Evolutionary conservation across 345 rosid genomes (phyloP).

Genomic region (Citrus cavaleriei): DNA sequence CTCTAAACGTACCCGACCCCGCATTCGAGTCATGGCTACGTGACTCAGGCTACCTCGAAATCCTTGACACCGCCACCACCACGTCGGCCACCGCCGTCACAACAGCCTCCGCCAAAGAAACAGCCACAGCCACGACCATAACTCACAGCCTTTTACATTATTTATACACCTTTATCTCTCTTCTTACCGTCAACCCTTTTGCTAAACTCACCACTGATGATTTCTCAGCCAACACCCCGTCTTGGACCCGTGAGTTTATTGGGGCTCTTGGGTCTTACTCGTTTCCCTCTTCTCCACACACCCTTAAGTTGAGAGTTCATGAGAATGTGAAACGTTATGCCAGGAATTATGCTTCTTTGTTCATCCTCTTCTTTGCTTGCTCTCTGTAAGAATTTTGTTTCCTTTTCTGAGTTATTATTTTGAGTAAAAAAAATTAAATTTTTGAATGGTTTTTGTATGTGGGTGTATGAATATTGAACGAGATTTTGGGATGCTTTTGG

Average conservation of each 20-base stretch:
- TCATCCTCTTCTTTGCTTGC: slow-evolving; percentile 81
- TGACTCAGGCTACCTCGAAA: slow-evolving; percentile 92
- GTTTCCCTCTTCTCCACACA: slow-evolving; percentile 57
- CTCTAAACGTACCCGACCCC: slow-evolving; percentile 72
- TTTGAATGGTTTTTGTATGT: neutral
- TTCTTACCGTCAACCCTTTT: slow-evolving; percentile 72
- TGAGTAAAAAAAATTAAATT: neutral
- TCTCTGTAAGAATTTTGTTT: slow-evolving; percentile 48
- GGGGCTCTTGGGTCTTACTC: slow-evolving; percentile 71
- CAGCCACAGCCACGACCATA: slow-evolving; percentile 24
- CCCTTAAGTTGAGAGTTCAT: slow-evolving; percentile 70
- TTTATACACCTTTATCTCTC: slow-evolving; percentile 49
- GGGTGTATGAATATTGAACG: neutral
- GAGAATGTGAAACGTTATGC: slow-evolving; percentile 94
- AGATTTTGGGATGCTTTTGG: neutral
- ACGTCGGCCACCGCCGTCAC: slow-evolving; percentile 20
- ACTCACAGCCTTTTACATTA: slow-evolving; percentile 22
- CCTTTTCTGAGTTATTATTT: neutral
- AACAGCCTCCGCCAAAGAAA: slow-evolving; percentile 12
- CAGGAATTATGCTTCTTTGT: slow-evolving; percentile 70
- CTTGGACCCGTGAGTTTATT: slow-evolving; percentile 76
- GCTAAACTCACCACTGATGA: slow-evolving; percentile 82
- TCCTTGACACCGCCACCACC: slow-evolving; percentile 50
- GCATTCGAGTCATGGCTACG: slow-evolving; percentile 93
- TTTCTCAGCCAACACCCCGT: slow-evolving; percentile 64